These are phyloP conservation scores for Spizellomyces punctatus DNA, from an alignment of 192 early-diverging fungal genomes.

Conservation along the genomic window DNA sequence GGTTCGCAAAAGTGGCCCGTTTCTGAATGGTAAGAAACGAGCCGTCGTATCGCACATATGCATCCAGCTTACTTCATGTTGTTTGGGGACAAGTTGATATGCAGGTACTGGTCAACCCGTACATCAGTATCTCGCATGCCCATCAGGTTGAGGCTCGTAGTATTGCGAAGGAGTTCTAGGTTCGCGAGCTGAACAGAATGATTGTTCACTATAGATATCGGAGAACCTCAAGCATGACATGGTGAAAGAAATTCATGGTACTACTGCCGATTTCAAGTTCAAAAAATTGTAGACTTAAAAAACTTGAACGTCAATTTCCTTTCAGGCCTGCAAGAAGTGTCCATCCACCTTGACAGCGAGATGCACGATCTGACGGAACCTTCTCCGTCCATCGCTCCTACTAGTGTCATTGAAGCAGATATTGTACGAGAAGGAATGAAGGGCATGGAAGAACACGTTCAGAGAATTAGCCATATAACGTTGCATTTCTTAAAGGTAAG, in stretches of 20 bases:
- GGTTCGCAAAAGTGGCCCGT: constrained; percentile 62
- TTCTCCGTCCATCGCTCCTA: constrained; percentile 12
- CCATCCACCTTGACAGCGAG: constrained; percentile 44
- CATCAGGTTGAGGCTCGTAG: too few species aligned
- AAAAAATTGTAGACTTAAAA: background rate
- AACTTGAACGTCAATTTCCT: background rate
- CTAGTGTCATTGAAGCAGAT: constrained; percentile 28
- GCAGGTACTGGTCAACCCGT: too few species aligned
- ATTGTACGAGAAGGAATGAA: constrained; percentile 13
- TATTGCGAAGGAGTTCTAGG: too few species aligned
- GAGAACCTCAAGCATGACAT: too few species aligned
- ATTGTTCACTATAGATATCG: too few species aligned
- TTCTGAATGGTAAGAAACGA: constrained; percentile 30
- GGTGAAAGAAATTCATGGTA: too few species aligned
- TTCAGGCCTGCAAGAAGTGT: constrained; percentile 28
- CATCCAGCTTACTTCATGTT: too few species aligned
- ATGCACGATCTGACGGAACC: constrained; percentile 17
- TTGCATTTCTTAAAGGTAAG: constrained; percentile 38
- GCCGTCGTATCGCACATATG: too few species aligned
- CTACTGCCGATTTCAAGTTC: background rate
- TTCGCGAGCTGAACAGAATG: too few species aligned
- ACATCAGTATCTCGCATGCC: too few species aligned
- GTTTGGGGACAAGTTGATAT: too few species aligned
- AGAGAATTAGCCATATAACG: constrained; percentile 26
- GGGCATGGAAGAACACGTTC: constrained; percentile 21